A percentile compares a stretch with the other conserved stretches of the same genome.
phyloP scores from a whole-genome alignment of 257 asterid genomes.

The Plantago ovata region DNA sequence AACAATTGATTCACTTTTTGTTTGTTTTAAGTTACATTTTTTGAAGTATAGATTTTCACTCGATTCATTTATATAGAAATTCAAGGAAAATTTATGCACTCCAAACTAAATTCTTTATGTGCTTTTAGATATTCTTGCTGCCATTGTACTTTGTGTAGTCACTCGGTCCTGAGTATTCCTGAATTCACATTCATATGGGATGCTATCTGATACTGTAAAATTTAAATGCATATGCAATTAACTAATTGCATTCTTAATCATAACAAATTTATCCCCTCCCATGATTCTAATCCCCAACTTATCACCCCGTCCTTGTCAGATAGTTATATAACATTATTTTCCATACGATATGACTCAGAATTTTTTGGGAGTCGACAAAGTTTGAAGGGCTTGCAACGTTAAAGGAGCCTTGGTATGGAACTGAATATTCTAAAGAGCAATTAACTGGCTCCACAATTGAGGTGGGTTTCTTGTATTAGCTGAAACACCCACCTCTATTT shows the following conservation, averaged over 20 bases:
- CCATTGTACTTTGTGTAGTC: background rate
- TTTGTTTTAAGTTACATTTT: too few species aligned
- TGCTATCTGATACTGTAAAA: background rate
- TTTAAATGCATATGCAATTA: background rate
- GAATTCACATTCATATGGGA: background rate
- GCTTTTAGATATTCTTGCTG: background rate
- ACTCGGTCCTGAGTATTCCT: background rate
- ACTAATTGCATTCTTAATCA: background rate
- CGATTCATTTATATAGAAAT: too few species aligned
- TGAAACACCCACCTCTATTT: conserved; percentile 9
- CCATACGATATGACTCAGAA: conserved; percentile 29
- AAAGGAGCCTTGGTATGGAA: conserved; percentile 96
- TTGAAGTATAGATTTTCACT: too few species aligned
- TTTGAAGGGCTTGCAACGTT: conserved; percentile 64
- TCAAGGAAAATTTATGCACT: too few species aligned
- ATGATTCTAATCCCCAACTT: background rate
- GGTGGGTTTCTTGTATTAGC: conserved; percentile 49
- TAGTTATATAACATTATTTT: too few species aligned
- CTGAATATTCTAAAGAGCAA: conserved; percentile 67
- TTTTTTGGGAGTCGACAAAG: conserved; percentile 92
- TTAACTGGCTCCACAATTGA: conserved; percentile 55
- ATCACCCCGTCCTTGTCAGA: background rate
- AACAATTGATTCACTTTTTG: too few species aligned
- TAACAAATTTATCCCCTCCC: background rate
- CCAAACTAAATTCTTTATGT: background rate